A percentile compares a stretch with the other conserved stretches of the same genome.
These are phyloP conservation scores for Botrytis medusae DNA, from an alignment of 2,329 filamentous ascomycete species.

Conservation along the genomic window DNA sequence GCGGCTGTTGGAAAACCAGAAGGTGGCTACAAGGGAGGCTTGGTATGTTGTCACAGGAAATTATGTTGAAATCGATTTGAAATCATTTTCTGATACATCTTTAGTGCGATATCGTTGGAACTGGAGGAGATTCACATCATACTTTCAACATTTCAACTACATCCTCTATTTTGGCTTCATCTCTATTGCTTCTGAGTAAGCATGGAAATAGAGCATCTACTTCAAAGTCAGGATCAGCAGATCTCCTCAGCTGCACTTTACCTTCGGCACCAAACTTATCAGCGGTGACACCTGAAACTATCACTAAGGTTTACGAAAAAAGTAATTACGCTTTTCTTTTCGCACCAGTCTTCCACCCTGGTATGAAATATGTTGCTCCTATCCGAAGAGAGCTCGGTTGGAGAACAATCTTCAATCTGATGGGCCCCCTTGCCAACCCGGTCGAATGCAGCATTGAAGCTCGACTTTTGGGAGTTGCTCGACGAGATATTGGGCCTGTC, in stretches of 20 bases:
- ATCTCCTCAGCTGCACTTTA: slow-evolving; percentile 75
- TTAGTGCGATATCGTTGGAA: slow-evolving; percentile 90
- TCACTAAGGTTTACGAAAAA: slow-evolving; percentile 70
- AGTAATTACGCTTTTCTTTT: slow-evolving; percentile 96
- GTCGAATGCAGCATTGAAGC: slow-evolving; percentile 83
- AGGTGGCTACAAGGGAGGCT: slow-evolving; percentile 75
- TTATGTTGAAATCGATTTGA: background rate
- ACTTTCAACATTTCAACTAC: slow-evolving; percentile 99
- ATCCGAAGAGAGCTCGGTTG: slow-evolving; percentile 87
- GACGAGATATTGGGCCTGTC: slow-evolving; percentile 80
- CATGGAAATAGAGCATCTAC: slow-evolving; percentile 96
- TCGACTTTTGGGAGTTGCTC: slow-evolving; percentile 87
- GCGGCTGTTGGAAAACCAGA: slow-evolving; percentile 60
- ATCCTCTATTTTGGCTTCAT: slow-evolving; percentile 85
- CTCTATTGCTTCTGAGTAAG: slow-evolving; percentile 83
- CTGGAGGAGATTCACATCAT: slow-evolving; percentile 92
- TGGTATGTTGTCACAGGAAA: slow-evolving; percentile 57
- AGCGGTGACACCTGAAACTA: slow-evolving; percentile 69
- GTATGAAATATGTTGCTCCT: slow-evolving; percentile 84
- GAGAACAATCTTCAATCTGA: slow-evolving; percentile 95
- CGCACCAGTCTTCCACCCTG: slow-evolving; percentile 93
- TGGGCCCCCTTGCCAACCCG: slow-evolving; percentile 90
- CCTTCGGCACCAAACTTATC: slow-evolving; percentile 72
- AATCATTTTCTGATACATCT: slow-evolving; percentile 23
- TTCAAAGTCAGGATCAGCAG: slow-evolving; percentile 91